phyloP scores from a whole-genome alignment of 2,329 filamentous ascomycete species.

The Cytospora leucostoma region DNA sequence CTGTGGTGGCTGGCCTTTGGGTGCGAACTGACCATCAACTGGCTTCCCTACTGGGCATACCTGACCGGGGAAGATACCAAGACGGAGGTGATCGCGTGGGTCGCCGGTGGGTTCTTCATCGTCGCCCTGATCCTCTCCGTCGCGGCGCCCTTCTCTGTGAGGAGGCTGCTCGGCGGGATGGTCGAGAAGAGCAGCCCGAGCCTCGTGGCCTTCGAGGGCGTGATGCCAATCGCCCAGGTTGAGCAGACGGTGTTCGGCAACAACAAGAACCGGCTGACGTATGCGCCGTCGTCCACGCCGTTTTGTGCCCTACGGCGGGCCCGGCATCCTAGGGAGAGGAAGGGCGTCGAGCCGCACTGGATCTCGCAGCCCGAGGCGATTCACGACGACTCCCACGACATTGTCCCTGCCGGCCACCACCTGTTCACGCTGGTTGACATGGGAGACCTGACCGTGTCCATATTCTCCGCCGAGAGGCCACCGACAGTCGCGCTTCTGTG shows the following conservation, averaged over 20 bases:
- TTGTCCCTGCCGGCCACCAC: conserved; percentile 29
- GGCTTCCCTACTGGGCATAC: conserved; percentile 22
- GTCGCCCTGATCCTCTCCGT: conserved; percentile 26
- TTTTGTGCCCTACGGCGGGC: conserved; percentile 24
- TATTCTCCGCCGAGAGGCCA: conserved; percentile 36
- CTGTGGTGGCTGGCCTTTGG: conserved; percentile 29
- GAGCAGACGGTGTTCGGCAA: conserved; percentile 34
- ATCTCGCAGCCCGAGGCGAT: conserved; percentile 18
- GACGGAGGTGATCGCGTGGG: conserved; percentile 5
- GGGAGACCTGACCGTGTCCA: conserved; percentile 35
- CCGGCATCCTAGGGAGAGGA: conserved; percentile 29
- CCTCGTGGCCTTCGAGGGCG: conserved; percentile 35
- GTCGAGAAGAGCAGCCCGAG: conserved; percentile 31
- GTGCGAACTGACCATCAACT: conserved; percentile 23
- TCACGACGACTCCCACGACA: conserved; percentile 5
- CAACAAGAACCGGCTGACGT: conserved; percentile 31
- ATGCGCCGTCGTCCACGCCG: conserved; percentile 31
- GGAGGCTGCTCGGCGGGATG: conserved; percentile 30
- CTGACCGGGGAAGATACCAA: not conserved
- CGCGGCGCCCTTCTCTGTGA: conserved; percentile 30
- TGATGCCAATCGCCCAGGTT: conserved; percentile 31
- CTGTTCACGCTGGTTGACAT: conserved; percentile 39
- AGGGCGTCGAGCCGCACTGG: conserved; percentile 32
- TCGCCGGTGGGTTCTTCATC: conserved; percentile 24
- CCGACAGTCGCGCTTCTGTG: conserved; percentile 35